Evolutionary conservation across 176 grass and related monocot genomes (phyloP).

Genomic region (Avena eriantha): DNA sequence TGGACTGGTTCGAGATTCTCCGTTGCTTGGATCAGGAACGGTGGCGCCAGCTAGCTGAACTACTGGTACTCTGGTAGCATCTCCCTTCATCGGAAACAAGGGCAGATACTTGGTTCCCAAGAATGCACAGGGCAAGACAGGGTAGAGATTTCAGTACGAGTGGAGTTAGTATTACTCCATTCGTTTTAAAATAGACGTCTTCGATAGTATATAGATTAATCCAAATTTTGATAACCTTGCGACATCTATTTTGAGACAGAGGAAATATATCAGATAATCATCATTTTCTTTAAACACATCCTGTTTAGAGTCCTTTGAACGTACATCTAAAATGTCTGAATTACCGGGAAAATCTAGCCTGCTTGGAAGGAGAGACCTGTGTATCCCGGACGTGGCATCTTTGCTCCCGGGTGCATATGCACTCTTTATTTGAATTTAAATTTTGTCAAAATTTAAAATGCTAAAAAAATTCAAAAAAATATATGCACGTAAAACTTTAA

Average conservation of each 20-base stretch:
- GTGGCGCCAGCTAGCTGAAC: background rate
- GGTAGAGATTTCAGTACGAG: too few relatives aligned
- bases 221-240: too few relatives aligned
- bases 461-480: too few relatives aligned
- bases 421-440: too few relatives aligned
- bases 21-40: background rate
- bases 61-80: background rate
- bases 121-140: background rate
- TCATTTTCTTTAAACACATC: background rate
- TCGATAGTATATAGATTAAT: too few relatives aligned
- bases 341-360: background rate
- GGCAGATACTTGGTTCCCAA: background rate
- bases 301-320: background rate
- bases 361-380: too few relatives aligned
- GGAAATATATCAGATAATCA: too few relatives aligned
- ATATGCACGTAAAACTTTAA: too few relatives aligned
- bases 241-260: background rate
- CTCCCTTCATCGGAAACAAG: background rate
- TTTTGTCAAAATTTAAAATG: too few relatives aligned
- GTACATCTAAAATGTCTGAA: background rate
- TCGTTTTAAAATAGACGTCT: background rate
- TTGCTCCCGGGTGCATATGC: too few relatives aligned
- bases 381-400: too few relatives aligned
- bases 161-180: too few relatives aligned
- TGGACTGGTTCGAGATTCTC: background rate